Percentiles rank a stretch among this genome's conserved stretches.
These are phyloP conservation scores for Phaeoacremonium minimum DNA, from an alignment of 2,329 filamentous ascomycete species.

Conservation along the genomic window DNA sequence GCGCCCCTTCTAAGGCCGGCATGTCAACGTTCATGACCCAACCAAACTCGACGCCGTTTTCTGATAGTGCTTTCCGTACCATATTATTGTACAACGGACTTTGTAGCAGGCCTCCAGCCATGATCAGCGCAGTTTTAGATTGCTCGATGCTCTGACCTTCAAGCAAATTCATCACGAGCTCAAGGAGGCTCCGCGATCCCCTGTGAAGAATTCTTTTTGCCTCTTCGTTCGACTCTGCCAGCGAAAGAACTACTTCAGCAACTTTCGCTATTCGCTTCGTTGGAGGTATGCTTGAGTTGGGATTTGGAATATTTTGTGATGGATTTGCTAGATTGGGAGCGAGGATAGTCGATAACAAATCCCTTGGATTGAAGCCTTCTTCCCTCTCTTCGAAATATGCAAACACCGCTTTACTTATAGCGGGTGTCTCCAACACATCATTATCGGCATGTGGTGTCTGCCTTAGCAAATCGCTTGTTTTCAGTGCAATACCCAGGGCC, in stretches of 20 bases:
- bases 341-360: no score
- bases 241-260: not conserved
- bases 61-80: not conserved
- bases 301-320: not conserved
- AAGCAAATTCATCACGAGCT: not conserved
- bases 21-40: not conserved
- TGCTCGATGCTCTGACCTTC: not conserved
- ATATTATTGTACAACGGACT: not conserved
- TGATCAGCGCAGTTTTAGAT: not conserved
- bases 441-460: not conserved
- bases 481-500: conserved; percentile 26
- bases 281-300: not conserved
- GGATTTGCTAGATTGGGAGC: not conserved
- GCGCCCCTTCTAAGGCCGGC: not conserved
- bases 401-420: no score
- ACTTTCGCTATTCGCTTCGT: not conserved
- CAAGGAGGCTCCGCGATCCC: not conserved
- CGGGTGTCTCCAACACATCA: not conserved
- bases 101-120: not conserved
- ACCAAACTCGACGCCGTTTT: not conserved
- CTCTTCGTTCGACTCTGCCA: not conserved
- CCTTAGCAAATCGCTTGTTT: conserved; percentile 17
- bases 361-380: no score
- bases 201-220: not conserved
- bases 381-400: no score